These are phyloP conservation scores for Gryganskiella cystojenkinii DNA, from an alignment of 192 early-diverging fungal species.

Conservation along the genomic window DNA sequence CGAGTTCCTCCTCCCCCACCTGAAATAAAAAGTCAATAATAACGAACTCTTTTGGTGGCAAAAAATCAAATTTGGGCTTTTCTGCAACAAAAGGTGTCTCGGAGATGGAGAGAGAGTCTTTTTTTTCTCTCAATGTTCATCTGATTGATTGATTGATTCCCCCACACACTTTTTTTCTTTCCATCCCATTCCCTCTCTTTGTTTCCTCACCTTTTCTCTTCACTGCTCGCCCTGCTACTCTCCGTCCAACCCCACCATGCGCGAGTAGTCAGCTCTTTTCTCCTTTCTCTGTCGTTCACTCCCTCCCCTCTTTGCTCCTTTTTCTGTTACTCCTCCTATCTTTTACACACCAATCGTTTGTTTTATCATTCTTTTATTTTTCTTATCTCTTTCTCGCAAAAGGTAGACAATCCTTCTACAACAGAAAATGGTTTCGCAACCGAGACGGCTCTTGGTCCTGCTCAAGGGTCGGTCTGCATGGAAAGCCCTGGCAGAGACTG, in stretches of 20 bases:
- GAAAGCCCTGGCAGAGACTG: conserved; percentile 40
- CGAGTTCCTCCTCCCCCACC: too few species aligned
- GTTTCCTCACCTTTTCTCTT: too few species aligned
- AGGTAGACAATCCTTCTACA: background rate
- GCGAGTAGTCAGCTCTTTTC: background rate
- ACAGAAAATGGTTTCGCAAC: conserved; percentile 34
- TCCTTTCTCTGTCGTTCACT: background rate
- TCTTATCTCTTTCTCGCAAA: background rate
- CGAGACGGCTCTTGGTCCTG: conserved; percentile 37
- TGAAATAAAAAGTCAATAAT: too few species aligned
- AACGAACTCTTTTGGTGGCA: too few species aligned
- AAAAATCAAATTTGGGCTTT: too few species aligned
- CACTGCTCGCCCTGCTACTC: too few species aligned
- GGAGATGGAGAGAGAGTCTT: too few species aligned
- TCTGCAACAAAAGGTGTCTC: too few species aligned
- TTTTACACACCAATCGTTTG: background rate
- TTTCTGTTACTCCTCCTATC: background rate
- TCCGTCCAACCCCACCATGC: too few species aligned
- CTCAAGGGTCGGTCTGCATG: conserved; percentile 39
- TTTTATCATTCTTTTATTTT: background rate
- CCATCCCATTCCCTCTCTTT: background rate
- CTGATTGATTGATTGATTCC: too few species aligned
- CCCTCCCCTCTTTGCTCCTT: background rate
- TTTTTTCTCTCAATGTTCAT: too few species aligned
- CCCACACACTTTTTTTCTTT: background rate